These are phyloP conservation scores for Chlamydomonas sphaeroides DNA, from an alignment of 139 green algal species.

Conservation along the genomic window DNA sequence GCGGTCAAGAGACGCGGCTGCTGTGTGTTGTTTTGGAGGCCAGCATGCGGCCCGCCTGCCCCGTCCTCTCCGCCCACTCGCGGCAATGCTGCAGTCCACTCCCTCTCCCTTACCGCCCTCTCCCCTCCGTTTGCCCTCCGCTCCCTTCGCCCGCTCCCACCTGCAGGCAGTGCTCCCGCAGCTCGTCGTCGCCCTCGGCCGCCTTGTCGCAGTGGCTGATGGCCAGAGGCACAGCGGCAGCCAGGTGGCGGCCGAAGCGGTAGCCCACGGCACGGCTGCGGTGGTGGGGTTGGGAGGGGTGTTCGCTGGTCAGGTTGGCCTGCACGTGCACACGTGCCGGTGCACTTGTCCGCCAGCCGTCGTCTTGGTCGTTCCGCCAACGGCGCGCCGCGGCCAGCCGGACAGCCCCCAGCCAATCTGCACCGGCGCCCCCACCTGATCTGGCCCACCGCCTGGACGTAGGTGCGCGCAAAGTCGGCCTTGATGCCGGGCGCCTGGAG, in stretches of 20 bases:
- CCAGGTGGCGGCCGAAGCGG: constrained; percentile 81
- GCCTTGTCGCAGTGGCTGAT: constrained; percentile 67
- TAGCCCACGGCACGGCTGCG: constrained; percentile 74
- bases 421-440: constrained; percentile 77
- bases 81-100: no score
- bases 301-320: no score
- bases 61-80: no score
- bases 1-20: background rate
- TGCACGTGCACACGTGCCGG: no score
- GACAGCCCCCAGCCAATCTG: no score
- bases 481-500: constrained; percentile 57
- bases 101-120: no score
- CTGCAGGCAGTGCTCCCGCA: constrained; percentile 87
- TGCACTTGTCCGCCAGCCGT: no score
- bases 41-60: no score
- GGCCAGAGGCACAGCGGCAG: constrained; percentile 72
- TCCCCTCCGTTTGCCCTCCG: background rate
- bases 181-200: constrained; percentile 85
- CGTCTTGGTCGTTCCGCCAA: no score
- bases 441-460: constrained; percentile 81
- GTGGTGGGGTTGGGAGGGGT: background rate
- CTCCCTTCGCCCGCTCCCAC: constrained; percentile 26
- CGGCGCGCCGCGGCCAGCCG: no score
- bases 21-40: no score
- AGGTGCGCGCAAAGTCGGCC: constrained; percentile 70